Conservation (phyloP, 148 eudicot genomes). For the Tetragonia tetragonoides region DNA sequence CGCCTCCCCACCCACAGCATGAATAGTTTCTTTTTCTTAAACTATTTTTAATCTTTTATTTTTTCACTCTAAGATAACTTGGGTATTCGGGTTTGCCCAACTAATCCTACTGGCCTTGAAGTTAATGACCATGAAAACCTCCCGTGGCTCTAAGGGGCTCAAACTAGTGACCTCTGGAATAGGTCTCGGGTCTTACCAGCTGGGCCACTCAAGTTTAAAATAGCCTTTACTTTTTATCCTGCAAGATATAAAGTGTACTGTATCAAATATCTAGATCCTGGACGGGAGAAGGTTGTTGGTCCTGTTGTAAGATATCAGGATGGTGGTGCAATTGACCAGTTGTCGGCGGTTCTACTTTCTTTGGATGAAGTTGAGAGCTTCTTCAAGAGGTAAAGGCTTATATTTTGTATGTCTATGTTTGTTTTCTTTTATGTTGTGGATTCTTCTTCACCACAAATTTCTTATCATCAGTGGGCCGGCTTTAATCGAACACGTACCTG, state of each 20-base stretch:
- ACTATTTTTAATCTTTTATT: too few relatives aligned
- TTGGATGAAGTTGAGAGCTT: slow-evolving; percentile 57
- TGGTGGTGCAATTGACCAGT: slow-evolving; percentile 35
- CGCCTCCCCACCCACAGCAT: background rate
- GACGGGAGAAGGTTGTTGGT: slow-evolving; percentile 78
- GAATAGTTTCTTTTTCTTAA: background rate
- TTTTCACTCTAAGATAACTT: too few relatives aligned
- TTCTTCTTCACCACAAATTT: background rate
- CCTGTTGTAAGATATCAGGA: slow-evolving; percentile 61
- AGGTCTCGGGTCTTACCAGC: too few relatives aligned
- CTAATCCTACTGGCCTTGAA: too few relatives aligned
- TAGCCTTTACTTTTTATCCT: too few relatives aligned
- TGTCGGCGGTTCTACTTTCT: slow-evolving; percentile 66
- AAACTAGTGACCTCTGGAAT: too few relatives aligned
- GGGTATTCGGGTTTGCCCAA: too few relatives aligned
- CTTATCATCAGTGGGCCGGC: background rate
- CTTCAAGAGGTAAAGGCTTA: slow-evolving; percentile 44
- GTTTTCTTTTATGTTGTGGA: slow-evolving; percentile 9
- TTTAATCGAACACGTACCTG: background rate
- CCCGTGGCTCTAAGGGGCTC: too few relatives aligned
- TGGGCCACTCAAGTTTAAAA: too few relatives aligned
- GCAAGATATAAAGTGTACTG: background rate
- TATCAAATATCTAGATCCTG: slow-evolving; percentile 59
- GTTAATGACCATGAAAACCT: too few relatives aligned
- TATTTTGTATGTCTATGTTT: slow-evolving; percentile 7